These are phyloP conservation scores for Eimeria necatrix DNA, from an alignment of 169 alveolate species.

Conservation along the genomic window DNA sequence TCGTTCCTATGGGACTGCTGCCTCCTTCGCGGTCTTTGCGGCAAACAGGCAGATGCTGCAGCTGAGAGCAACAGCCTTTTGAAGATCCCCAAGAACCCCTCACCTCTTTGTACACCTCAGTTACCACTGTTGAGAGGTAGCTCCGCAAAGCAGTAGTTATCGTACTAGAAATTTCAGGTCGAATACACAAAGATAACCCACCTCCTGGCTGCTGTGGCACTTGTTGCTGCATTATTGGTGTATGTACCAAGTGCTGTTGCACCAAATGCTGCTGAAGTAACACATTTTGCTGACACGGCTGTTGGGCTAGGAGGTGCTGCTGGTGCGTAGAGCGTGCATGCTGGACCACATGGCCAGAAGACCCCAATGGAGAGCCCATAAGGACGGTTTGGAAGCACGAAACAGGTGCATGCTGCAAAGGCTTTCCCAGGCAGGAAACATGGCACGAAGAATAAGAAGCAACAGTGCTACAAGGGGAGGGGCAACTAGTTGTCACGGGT, in stretches of 20 bases:
- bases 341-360: slow-evolving; percentile 42
- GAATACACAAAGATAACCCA: background rate
- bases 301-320: slow-evolving; percentile 41
- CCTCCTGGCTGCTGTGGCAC: slow-evolving; percentile 42
- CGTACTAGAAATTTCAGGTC: slow-evolving; percentile 7
- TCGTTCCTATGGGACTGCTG: slow-evolving; percentile 72
- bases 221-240: background rate
- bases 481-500: background rate
- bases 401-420: slow-evolving; percentile 5
- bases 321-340: slow-evolving; percentile 19
- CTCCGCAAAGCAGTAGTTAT: slow-evolving; percentile 40
- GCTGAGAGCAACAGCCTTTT: slow-evolving; percentile 25
- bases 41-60: slow-evolving; percentile 34
- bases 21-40: slow-evolving; percentile 40
- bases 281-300: slow-evolving; percentile 31
- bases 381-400: slow-evolving; percentile 15
- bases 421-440: slow-evolving; percentile 4
- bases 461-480: slow-evolving; percentile 25
- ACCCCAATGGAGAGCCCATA: slow-evolving; percentile 37
- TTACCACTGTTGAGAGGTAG: slow-evolving; percentile 40
- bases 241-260: slow-evolving; percentile 26
- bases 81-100: background rate
- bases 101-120: slow-evolving; percentile 64
- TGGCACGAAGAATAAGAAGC: slow-evolving; percentile 8
- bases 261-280: slow-evolving; percentile 38